Base-by-base conservation (phyloP, 768 basidiomycete genomes). In the Galerina marginata region DNA sequence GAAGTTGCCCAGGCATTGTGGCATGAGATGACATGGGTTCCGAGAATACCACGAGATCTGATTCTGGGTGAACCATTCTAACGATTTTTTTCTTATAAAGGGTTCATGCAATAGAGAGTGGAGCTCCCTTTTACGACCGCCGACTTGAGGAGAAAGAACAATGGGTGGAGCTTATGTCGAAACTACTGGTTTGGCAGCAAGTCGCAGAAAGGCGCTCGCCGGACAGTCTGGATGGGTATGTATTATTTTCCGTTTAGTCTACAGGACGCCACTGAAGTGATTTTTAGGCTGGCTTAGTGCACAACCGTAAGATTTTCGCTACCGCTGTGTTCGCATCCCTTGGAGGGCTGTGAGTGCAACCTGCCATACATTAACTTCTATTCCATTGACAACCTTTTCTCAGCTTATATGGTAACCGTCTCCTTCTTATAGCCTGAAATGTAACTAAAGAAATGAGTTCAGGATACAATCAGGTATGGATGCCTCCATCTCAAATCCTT, bases 301-400 rank as follows among this genome's bases (percentile, higher is more conserved):
- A 83, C 61, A 93, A 93, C 70, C 78, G 83, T 47, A 81, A 78
- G 64, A 77, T 90, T 26, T 86, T 92, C 58, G 77, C 81, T 26
- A 86, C 91, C 54, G 86, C 91, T 12, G 82, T 90, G 16, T 93
- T 92, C 67, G 91, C 91, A 2, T 91, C 90, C 12, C 78, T 92
- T 20, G 92, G 92, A 70, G 90, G 91, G 67, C 72, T 93, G 81
- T 87, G 76, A 67, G 88, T 79, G 6, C 37, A 56, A 26, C 16
- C 37, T 25, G 55, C 29, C 12, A 14, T 47, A 1, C 10, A n/a
- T 36, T 42, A 25, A 38, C 37, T 37, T 15, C 49, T 53, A 45
- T 52, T 66, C 12, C 68, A 51, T 49, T 47, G 29, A 54, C 38
- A 16, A 39, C 29, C 25, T 43, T 55, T 25, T 33, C 39, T 10